Percentiles rank a stretch among this genome's conserved stretches.
Conservation (phyloP, 768 basidiomycete species). For the Boletus rubropictus region DNA sequence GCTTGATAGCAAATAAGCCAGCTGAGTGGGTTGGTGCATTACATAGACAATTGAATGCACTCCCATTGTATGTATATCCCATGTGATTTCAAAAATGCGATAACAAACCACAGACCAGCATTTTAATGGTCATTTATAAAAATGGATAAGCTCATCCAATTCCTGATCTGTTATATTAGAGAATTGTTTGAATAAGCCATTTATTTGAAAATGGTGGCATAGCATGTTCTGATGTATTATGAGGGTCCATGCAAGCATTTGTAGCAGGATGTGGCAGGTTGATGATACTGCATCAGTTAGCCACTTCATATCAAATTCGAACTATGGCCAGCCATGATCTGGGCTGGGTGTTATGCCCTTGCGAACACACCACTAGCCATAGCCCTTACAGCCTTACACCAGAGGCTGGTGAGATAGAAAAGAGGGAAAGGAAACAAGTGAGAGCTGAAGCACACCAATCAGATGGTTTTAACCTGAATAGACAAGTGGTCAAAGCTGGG, state of each 20-base stretch:
- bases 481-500: too few relatives aligned
- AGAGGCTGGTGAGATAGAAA: too few relatives aligned
- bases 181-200: too few relatives aligned
- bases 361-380: too few relatives aligned
- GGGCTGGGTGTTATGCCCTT: too few relatives aligned
- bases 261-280: not conserved
- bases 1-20: too few relatives aligned
- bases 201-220: not conserved
- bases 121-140: not conserved
- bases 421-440: too few relatives aligned
- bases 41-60: not conserved
- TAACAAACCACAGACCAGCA: not conserved
- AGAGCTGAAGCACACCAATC: too few relatives aligned
- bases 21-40: too few relatives aligned
- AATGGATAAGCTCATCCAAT: not conserved
- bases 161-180: not conserved
- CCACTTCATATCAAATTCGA: not conserved
- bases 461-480: too few relatives aligned
- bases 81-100: not conserved
- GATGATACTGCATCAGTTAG: not conserved
- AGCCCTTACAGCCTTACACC: too few relatives aligned
- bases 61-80: not conserved
- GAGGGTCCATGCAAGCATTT: not conserved
- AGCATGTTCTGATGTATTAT: not conserved
- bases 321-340: not conserved